These are phyloP conservation scores for Dryas octopetala DNA, from an alignment of 306 rosid genomes.

Conservation along the genomic window DNA sequence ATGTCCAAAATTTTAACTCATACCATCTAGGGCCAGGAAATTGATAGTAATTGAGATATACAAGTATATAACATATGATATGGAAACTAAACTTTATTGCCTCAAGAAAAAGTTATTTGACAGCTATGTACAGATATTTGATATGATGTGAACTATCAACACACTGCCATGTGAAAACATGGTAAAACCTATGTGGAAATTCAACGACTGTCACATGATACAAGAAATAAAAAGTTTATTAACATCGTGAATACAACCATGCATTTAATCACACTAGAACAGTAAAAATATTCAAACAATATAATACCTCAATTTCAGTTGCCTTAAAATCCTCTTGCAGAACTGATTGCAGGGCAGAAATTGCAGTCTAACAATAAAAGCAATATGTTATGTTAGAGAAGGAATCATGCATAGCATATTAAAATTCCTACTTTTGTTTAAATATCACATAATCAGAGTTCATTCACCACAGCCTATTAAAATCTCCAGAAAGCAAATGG, in stretches of 20 bases:
- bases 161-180: neutral
- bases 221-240: conserved; percentile 2
- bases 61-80: neutral
- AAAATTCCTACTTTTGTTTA: neutral
- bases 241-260: neutral
- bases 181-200: neutral
- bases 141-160: neutral
- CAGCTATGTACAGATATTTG: neutral
- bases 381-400: conserved; percentile 6
- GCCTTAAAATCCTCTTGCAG: conserved; percentile 99
- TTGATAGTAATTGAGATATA: neutral
- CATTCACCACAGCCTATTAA: neutral
- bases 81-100: neutral
- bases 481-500: neutral
- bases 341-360: conserved; percentile 96
- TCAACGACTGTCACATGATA: neutral
- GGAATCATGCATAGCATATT: neutral
- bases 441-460: neutral
- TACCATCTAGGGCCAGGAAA: neutral
- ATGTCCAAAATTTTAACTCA: neutral
- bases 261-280: neutral
- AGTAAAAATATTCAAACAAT: neutral
- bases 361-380: conserved; percentile 67
- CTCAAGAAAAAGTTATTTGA: neutral
- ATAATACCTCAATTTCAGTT: conserved; percentile 87